Evolutionary conservation across 176 grass and related monocot species (phyloP).

Genomic region (Oryza officinalis): DNA sequence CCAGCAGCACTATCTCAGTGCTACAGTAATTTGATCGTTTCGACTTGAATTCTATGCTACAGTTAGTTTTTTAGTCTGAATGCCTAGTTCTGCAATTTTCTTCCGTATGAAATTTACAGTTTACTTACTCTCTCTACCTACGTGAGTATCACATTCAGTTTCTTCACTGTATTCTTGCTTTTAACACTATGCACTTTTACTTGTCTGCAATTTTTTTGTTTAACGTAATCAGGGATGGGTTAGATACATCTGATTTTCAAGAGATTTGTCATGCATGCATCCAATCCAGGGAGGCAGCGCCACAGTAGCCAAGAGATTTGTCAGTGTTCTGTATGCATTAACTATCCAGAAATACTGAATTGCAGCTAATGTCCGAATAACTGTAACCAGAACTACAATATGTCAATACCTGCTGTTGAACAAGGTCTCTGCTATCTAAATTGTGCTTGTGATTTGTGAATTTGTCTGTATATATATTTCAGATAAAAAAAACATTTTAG

Average conservation of each 20-base stretch:
- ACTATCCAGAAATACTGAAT: neutral
- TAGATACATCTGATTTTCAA: neutral
- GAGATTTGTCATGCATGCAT: no score
- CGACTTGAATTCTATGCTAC: neutral
- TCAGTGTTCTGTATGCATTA: neutral
- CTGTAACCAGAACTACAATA: neutral
- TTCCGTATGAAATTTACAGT: no score
- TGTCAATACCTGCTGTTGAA: no score
- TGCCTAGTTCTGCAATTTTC: no score
- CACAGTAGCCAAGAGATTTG: neutral
- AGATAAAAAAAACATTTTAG: neutral
- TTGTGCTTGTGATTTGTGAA: neutral
- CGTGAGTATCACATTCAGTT: neutral
- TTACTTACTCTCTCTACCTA: no score
- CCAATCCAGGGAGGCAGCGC: slow-evolving; percentile 5
- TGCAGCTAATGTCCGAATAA: slow-evolving; percentile 4
- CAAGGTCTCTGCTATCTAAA: no score
- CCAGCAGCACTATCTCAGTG: neutral
- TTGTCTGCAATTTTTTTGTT: slow-evolving; percentile 33
- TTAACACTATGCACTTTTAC: neutral
- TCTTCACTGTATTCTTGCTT: neutral
- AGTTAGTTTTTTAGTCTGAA: neutral
- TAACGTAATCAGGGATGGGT: slow-evolving; percentile 35
- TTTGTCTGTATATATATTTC: neutral
- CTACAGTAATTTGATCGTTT: neutral